Evolutionary conservation across 2,329 filamentous ascomycete genomes (phyloP).

Genomic region (Teratosphaeria nubilosa): DNA sequence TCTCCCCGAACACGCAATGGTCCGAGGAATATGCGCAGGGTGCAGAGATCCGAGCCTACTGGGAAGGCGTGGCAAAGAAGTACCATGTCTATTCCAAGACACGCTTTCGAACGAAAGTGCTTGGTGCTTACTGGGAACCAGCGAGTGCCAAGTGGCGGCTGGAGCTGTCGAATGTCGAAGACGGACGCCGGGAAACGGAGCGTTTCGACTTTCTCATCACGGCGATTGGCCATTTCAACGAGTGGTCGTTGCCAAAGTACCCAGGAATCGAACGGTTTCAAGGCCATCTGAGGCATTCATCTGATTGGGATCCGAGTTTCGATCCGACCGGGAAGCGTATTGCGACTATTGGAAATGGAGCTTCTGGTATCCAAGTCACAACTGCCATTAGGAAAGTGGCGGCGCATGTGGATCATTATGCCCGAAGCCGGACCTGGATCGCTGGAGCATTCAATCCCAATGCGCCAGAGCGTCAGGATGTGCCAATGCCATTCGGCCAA

Average conservation of each 20-base stretch:
- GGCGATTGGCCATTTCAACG: slow-evolving; percentile 56
- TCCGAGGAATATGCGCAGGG: slow-evolving; percentile 51
- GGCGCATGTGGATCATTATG: slow-evolving; percentile 52
- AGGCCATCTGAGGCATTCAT: slow-evolving; percentile 22
- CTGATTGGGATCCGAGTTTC: slow-evolving; percentile 26
- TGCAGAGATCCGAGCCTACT: slow-evolving; percentile 57
- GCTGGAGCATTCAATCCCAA: slow-evolving; percentile 47
- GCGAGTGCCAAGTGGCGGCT: slow-evolving; percentile 47
- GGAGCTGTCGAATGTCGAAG: slow-evolving; percentile 35
- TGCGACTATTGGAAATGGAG: slow-evolving; percentile 35
- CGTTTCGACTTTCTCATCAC: slow-evolving; percentile 52
- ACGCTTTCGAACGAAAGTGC: slow-evolving; percentile 45
- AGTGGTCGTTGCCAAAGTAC: slow-evolving; percentile 53
- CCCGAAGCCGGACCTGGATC: slow-evolving; percentile 57
- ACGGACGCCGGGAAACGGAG: slow-evolving; percentile 22
- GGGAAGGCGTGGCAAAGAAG: slow-evolving; percentile 52
- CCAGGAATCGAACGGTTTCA: slow-evolving; percentile 31
- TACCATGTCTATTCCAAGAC: slow-evolving; percentile 45
- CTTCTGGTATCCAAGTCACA: slow-evolving; percentile 31
- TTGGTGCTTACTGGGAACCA: slow-evolving; percentile 47
- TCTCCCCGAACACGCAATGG: not conserved
- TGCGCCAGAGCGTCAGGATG: slow-evolving; percentile 40
- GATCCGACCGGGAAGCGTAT: slow-evolving; percentile 29
- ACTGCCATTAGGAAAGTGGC: slow-evolving; percentile 26
- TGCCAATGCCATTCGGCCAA: slow-evolving; percentile 44